phyloP scores from a whole-genome alignment of 768 basidiomycete genomes.

The Lepiota brunneoincarnata region DNA sequence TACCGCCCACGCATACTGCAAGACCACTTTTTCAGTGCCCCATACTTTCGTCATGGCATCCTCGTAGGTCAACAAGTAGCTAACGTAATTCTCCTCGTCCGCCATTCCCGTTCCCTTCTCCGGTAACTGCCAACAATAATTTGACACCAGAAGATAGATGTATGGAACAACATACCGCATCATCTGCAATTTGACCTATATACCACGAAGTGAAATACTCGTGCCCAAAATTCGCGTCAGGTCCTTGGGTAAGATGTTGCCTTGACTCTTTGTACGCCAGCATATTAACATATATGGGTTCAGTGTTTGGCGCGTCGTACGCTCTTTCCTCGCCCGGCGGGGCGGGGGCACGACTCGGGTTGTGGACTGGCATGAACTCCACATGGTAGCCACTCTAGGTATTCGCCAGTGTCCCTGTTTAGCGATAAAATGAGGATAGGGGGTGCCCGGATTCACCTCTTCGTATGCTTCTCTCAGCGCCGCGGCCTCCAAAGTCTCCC shows the following conservation, averaged over 20 bases:
- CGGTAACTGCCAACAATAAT: conserved; percentile 30
- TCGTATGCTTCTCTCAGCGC: conserved; percentile 67
- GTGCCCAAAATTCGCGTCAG: conserved; percentile 26
- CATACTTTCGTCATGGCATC: conserved; percentile 37
- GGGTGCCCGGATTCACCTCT: conserved; percentile 53
- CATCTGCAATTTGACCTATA: conserved; percentile 47
- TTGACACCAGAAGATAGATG: neutral
- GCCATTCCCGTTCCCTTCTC: conserved; percentile 55
- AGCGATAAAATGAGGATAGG: neutral
- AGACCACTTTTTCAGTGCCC: conserved; percentile 28
- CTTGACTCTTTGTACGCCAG: conserved; percentile 23
- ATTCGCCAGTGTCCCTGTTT: neutral
- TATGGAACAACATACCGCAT: conserved; percentile 40
- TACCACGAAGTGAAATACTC: conserved; percentile 59
- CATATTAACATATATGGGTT: conserved; percentile 43
- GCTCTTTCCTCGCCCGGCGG: conserved; percentile 24
- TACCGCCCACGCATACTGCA: conserved; percentile 36
- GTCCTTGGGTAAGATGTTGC: conserved; percentile 9
- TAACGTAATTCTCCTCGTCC: conserved; percentile 48
- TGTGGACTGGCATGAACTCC: conserved; percentile 43
- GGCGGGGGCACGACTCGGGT: conserved; percentile 37
- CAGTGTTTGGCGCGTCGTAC: conserved; percentile 25
- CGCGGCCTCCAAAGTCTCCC: conserved; percentile 57
- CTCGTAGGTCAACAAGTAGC: conserved; percentile 39
- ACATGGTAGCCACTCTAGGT: conserved; percentile 48